These are phyloP conservation scores for Acanthamoeba castellanii DNA, from an alignment of 208 protist species.

Conservation along the genomic window DNA sequence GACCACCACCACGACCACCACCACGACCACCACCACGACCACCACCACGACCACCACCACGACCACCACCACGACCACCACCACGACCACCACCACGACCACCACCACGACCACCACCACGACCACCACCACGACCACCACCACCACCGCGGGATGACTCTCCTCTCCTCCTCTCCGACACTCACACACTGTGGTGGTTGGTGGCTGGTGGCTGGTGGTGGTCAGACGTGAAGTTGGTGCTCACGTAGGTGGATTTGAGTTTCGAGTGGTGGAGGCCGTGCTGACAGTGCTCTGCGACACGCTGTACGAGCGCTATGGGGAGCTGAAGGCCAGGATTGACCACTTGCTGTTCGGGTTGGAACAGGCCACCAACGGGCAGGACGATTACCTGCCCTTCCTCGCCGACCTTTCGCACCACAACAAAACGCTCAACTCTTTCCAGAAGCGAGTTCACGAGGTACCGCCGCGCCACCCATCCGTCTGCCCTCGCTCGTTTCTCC, in stretches of 20 bases:
- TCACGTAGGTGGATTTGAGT: slow-evolving; percentile 9
- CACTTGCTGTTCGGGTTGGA: not conserved
- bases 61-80: no score
- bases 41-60: no score
- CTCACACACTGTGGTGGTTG: not conserved
- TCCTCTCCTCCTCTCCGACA: no score
- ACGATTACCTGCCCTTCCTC: not conserved
- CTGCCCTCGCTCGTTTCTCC: no score
- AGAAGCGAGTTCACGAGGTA: slow-evolving; percentile 61
- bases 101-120: no score
- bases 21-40: no score
- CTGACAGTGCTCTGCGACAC: slow-evolving; percentile 38
- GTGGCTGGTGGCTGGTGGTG: not conserved
- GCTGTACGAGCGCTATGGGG: slow-evolving; percentile 37
- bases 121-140: no score
- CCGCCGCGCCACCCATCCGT: no score
- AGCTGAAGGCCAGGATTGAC: slow-evolving; percentile 44
- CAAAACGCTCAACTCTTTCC: slow-evolving; percentile 47
- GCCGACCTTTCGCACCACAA: slow-evolving; percentile 30
- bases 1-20: no score
- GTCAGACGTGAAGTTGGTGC: not conserved
- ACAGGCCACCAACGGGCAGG: not conserved
- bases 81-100: no score
- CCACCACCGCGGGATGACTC: no score
- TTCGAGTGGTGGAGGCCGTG: slow-evolving; percentile 28